These are phyloP conservation scores for Lipomyces starkeyi DNA, from an alignment of 805 yeast genomes.

Conservation along the genomic window DNA sequence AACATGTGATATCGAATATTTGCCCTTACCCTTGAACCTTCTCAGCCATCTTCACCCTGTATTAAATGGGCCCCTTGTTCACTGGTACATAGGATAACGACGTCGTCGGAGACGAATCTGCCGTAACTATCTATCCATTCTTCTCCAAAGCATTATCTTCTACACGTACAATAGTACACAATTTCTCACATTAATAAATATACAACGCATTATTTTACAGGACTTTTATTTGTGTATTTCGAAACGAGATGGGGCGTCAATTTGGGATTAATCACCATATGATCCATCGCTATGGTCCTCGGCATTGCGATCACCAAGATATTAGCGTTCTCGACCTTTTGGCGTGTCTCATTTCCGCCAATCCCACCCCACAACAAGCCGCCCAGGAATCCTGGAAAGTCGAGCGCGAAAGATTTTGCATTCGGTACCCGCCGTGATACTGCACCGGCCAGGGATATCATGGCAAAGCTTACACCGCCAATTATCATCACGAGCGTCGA, in stretches of 20 bases:
- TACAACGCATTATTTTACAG: conserved; percentile 1
- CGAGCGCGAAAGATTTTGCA: not conserved
- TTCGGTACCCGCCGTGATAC: not conserved
- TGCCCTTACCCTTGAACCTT: too few species aligned
- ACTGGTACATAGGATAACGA: too few species aligned
- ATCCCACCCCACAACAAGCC: not conserved
- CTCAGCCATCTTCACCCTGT: too few species aligned
- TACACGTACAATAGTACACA: not conserved
- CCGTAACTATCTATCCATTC: too few species aligned
- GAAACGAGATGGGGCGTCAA: not conserved
- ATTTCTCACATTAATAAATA: not conserved
- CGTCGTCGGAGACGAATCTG: too few species aligned
- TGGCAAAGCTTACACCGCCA: not conserved
- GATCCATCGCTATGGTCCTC: not conserved
- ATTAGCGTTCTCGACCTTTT: not conserved
- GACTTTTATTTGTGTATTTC: not conserved
- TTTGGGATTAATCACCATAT: not conserved
- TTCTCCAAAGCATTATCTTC: not conserved
- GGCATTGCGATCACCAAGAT: not conserved
- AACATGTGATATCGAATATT: too few species aligned
- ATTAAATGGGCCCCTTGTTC: too few species aligned
- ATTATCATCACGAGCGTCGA: not conserved
- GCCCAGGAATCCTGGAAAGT: not conserved
- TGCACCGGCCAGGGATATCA: not conserved
- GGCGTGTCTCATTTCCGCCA: not conserved